Evolutionary conservation across 805 yeast species (phyloP).

Genomic region (Myxozyma nipponensis): DNA sequence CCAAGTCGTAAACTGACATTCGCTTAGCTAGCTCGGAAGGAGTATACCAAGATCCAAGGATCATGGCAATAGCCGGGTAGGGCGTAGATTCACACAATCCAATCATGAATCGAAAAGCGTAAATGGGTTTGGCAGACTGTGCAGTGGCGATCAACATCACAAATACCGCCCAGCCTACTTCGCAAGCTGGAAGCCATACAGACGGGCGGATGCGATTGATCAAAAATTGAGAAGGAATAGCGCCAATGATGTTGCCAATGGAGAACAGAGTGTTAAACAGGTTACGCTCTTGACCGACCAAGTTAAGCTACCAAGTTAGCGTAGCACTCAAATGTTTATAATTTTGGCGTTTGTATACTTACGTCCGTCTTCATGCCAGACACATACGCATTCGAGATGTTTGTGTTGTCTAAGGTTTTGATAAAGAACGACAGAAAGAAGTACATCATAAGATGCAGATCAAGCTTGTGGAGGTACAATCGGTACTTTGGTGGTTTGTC

Average conservation of each 20-base stretch:
- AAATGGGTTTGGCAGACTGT: conserved; percentile 43
- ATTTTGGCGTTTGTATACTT: conserved; percentile 32
- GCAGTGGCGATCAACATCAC: conserved; percentile 54
- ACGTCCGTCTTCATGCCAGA: conserved; percentile 40
- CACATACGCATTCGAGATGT: conserved; percentile 41
- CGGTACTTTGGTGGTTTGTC: conserved; percentile 11
- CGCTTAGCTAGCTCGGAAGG: conserved; percentile 50
- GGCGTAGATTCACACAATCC: conserved; percentile 69
- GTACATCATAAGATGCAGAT: conserved; percentile 7
- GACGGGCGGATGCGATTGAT: conserved; percentile 28
- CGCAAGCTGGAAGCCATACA: conserved; percentile 47
- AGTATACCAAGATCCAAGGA: conserved; percentile 53
- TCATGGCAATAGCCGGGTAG: conserved; percentile 46
- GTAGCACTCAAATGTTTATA: conserved; percentile 30
- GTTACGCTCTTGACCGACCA: conserved; percentile 30
- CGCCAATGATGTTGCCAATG: conserved; percentile 35
- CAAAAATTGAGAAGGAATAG: conserved; percentile 36
- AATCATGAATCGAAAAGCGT: conserved; percentile 59
- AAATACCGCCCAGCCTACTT: conserved; percentile 66
- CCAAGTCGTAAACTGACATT: conserved; percentile 41
- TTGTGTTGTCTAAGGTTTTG: conserved; percentile 8
- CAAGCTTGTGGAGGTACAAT: conserved; percentile 7
- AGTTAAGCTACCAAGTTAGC: conserved; percentile 7
- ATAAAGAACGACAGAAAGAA: conserved; percentile 11
- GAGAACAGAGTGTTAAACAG: conserved; percentile 27